These are phyloP conservation scores for Claviceps pazoutovae DNA, from an alignment of 2,329 filamentous ascomycete species.

Conservation along the genomic window DNA sequence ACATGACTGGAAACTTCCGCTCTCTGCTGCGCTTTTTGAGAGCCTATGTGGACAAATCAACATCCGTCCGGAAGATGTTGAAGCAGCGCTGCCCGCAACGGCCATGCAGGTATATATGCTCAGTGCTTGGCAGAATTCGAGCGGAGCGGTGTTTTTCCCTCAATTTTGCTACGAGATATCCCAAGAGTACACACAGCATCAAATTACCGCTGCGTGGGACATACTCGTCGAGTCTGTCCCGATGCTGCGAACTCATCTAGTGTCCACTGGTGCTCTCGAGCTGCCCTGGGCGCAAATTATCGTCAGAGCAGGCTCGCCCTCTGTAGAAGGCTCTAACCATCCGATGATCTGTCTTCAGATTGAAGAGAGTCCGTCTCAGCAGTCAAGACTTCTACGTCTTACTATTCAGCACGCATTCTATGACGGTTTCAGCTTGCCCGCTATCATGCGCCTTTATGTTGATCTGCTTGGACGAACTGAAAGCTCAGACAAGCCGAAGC, in stretches of 20 bases:
- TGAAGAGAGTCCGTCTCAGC: conserved; percentile 1
- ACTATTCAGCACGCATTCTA: conserved; percentile 78
- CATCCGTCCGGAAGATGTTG: conserved; percentile 32
- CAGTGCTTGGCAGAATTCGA: conserved; percentile 55
- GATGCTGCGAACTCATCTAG: conserved; percentile 56
- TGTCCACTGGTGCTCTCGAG: conserved; percentile 30
- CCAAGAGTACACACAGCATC: conserved; percentile 20
- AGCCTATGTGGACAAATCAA: conserved; percentile 24
- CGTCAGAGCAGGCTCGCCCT: conserved; percentile 15
- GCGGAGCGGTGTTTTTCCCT: conserved; percentile 57
- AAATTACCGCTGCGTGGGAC: conserved; percentile 47
- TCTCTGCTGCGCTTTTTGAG: conserved; percentile 21
- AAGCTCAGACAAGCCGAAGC: conserved; percentile 1
- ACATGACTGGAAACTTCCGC: conserved; percentile 17
- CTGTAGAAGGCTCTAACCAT: neutral
- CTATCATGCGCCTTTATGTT: conserved; percentile 32
- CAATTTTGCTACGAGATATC: conserved; percentile 49
- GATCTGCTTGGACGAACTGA: neutral
- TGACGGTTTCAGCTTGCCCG: conserved; percentile 65
- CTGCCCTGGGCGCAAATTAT: conserved; percentile 52
- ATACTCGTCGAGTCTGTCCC: conserved; percentile 38
- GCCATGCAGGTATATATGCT: conserved; percentile 75
- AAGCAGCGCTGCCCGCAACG: conserved; percentile 51
- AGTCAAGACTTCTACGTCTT: conserved; percentile 28
- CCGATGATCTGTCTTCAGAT: conserved; percentile 15